Percentiles rank a stretch among this genome's conserved stretches.
Conservation (phyloP, 768 basidiomycete genomes). For the Rubroboletus satanas region DNA sequence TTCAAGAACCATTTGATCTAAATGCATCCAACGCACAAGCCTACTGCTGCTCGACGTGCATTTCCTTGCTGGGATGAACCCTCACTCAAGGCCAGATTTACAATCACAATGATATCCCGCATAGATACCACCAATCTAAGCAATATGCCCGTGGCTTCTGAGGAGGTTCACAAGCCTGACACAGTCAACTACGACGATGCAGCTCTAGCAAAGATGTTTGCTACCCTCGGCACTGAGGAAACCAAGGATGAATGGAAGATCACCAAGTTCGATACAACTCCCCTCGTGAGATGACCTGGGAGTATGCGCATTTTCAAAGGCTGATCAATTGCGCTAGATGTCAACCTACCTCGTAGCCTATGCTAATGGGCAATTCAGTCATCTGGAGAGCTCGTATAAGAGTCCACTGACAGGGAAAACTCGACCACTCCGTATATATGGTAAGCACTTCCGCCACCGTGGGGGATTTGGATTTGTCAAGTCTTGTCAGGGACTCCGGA, state of each 20-base stretch:
- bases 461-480: neutral
- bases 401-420: slow-evolving; percentile 78
- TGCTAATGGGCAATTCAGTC: slow-evolving; percentile 75
- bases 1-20: neutral
- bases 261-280: slow-evolving; percentile 76
- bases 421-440: slow-evolving; percentile 81
- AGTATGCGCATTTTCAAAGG: neutral
- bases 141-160: slow-evolving; percentile 81
- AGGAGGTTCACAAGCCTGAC: slow-evolving; percentile 43
- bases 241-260: slow-evolving; percentile 63
- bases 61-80: slow-evolving; percentile 97
- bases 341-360: slow-evolving; percentile 87
- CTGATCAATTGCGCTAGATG: slow-evolving; percentile 41
- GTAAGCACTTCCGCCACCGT: slow-evolving; percentile 35
- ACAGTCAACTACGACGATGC: slow-evolving; percentile 27
- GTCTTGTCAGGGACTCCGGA: slow-evolving; percentile 64
- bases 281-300: slow-evolving; percentile 42
- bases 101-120: slow-evolving; percentile 76
- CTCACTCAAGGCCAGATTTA: slow-evolving; percentile 78
- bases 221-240: slow-evolving; percentile 36
- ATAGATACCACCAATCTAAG: slow-evolving; percentile 70
- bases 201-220: slow-evolving; percentile 40
- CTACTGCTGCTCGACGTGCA: slow-evolving; percentile 78
- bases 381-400: slow-evolving; percentile 70
- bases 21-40: slow-evolving; percentile 38